Evolutionary conservation across 768 basidiomycete genomes (phyloP).

Genomic region (Kwoniella pini): DNA sequence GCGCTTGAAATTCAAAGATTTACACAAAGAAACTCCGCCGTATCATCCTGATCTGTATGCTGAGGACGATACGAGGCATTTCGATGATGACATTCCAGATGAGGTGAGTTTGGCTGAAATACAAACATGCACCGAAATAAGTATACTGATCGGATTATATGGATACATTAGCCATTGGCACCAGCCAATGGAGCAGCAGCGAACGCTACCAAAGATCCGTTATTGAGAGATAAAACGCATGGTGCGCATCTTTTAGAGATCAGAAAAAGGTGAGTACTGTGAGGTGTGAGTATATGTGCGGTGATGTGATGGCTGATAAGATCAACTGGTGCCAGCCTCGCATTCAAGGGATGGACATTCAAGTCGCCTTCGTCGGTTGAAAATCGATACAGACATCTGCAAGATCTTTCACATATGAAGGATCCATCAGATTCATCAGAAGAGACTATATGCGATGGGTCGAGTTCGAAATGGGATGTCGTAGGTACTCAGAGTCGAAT

Average conservation of each 20-base stretch:
- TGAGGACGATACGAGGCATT: conserved; percentile 89
- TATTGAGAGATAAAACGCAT: conserved; percentile 80
- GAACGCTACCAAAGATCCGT: conserved; percentile 83
- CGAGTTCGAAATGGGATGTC: conserved; percentile 3
- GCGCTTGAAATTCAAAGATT: conserved; percentile 56
- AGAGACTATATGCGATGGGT: conserved; percentile 10
- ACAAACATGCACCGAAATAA: too few relatives aligned
- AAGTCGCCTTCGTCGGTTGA: conserved; percentile 37
- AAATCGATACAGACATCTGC: conserved; percentile 36
- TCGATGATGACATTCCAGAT: conserved; percentile 88
- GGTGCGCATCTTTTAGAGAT: conserved; percentile 84
- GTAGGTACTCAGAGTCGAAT: conserved; percentile 4
- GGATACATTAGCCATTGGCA: conserved; percentile 67
- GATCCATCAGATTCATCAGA: conserved; percentile 14
- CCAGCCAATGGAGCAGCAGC: conserved; percentile 77
- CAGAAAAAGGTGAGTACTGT: conserved; percentile 67
- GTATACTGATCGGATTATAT: too few relatives aligned
- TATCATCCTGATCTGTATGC: conserved; percentile 80
- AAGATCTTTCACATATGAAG: conserved; percentile 8
- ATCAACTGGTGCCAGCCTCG: conserved; percentile 35
- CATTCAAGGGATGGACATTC: conserved; percentile 55
- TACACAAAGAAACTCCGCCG: conserved; percentile 79
- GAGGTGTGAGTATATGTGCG: not conserved
- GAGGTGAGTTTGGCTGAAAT: conserved; percentile 65
- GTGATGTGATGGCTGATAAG: too few relatives aligned